Conservation (phyloP, 176 grass and related monocot species). For the Themeda triandra region DNA sequence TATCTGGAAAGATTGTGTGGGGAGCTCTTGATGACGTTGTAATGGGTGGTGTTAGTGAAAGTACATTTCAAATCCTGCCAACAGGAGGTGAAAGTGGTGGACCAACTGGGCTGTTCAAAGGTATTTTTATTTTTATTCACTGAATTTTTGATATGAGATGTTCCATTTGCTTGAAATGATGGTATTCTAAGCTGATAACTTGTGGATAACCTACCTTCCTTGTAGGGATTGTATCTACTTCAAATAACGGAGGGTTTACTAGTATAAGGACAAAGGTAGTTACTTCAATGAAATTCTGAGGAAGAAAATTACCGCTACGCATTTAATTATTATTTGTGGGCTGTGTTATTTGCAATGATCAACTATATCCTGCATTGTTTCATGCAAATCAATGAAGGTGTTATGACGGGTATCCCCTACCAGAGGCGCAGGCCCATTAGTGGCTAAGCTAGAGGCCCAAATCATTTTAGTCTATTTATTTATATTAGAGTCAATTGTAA, state of each 20-base stretch:
- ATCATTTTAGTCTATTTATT: too few species aligned
- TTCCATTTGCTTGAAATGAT: background rate
- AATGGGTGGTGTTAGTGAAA: slow-evolving; percentile 98
- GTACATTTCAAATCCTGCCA: slow-evolving; percentile 74
- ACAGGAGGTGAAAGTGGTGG: slow-evolving; percentile 81
- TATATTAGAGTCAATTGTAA: too few species aligned
- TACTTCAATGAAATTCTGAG: slow-evolving; percentile 12
- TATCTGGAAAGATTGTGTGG: slow-evolving; percentile 66
- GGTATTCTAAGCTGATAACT: slow-evolving; percentile 1
- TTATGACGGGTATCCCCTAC: too few species aligned
- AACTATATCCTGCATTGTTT: background rate
- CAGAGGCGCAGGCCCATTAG: too few species aligned
- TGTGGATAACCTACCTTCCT: background rate
- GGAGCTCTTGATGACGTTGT: slow-evolving; percentile 95
- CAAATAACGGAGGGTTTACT: slow-evolving; percentile 96
- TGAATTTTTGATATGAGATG: background rate
- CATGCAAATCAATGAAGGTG: background rate
- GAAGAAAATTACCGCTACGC: background rate
- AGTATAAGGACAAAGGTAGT: slow-evolving; percentile 98
- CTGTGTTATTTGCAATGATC: background rate
- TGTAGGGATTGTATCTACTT: slow-evolving; percentile 81
- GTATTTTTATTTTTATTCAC: slow-evolving; percentile 26
- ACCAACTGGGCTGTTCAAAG: slow-evolving; percentile 94
- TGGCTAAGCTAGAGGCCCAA: too few species aligned
- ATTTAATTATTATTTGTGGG: slow-evolving; percentile 7